Base-by-base conservation (phyloP, 768 basidiomycete species). In the Lentinula lateritia region DNA sequence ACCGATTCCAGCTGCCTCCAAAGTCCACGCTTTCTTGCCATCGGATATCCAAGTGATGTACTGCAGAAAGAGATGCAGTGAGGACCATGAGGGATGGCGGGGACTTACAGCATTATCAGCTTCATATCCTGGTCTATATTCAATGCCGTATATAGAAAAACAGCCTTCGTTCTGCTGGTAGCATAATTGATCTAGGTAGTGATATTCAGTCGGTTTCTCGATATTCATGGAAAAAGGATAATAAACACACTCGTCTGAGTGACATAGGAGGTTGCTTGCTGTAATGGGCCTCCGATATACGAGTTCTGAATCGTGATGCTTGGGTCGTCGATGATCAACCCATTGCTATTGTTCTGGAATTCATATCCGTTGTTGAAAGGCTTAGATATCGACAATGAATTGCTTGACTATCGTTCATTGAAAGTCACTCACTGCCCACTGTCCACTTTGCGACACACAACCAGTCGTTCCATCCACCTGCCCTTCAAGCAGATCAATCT, bases 11-110 rank as follows among this genome's bases (percentile, higher is more conserved):
- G 82, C 78, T 23, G 79, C 88, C 52, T 83, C 80, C 61, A 95
- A 68, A 5, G 89, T 92, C 94, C 94, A 95, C 10, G 87, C 74
- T 38, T 80, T 68, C 65, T 83, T 76, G 71, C 83, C 83, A 66
- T 87, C 78, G 60, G 85, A 80, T 62, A 95, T 76, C 94, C 94
- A 96, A 1, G 91, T 83, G 66, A 95, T 92, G 68, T 95, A 96
- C 86, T 89, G 61, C 38, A 54, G 23, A 1, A 28, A 28, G 28
- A 28, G 3, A 28, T 28, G 3, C 28, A 28, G 28, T 4, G 28
- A 28, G 3, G 28, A 28, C 28, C 28, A 28, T 4, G 28, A 28
- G 28, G 28, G 28, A 28, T 28, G 2, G 18, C 13, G 20, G 12
- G 23, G n/a, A 74, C 84, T 65, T 66, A 88, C 85, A 35, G 80